Percentiles rank a stretch among this genome's conserved stretches.
phyloP scores from a whole-genome alignment of 345 rosid species.

The Firmiana major region DNA sequence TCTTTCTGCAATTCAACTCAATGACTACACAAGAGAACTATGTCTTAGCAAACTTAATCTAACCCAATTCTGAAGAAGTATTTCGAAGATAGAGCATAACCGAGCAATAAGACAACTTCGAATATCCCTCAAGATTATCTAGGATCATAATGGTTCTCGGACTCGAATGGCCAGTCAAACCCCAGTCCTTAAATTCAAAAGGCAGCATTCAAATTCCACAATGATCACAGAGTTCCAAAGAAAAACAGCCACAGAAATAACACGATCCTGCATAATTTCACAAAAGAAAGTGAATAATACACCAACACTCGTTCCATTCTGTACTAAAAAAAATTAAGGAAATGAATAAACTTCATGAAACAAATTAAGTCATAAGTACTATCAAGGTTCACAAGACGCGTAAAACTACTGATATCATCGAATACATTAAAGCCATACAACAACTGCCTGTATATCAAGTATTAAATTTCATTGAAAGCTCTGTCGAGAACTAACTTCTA shows the following conservation, averaged over 20 bases:
- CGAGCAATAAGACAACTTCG: slow-evolving; percentile 16
- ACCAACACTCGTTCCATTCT: neutral
- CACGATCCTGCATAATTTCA: slow-evolving; percentile 5
- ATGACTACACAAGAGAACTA: slow-evolving; percentile 11
- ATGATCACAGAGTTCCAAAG: neutral
- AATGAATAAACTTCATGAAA: neutral
- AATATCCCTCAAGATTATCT: slow-evolving; percentile 17
- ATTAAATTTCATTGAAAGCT: neutral
- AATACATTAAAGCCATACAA: neutral
- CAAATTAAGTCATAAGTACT: too few species aligned
- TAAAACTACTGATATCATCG: neutral
- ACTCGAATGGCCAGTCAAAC: slow-evolving; percentile 14
- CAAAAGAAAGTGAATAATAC: neutral
- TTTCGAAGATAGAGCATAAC: slow-evolving; percentile 16
- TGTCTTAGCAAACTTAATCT: slow-evolving; percentile 10
- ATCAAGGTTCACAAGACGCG: too few species aligned
- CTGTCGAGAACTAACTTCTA: neutral
- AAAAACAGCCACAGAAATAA: neutral
- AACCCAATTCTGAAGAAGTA: slow-evolving; percentile 41
- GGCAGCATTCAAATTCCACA: slow-evolving; percentile 3
- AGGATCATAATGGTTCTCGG: slow-evolving; percentile 31
- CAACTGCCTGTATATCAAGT: neutral
- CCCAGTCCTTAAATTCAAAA: slow-evolving; percentile 17
- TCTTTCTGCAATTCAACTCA: slow-evolving; percentile 23
- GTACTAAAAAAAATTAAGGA: neutral